A percentile compares a stretch with the other conserved stretches of the same genome.
These are phyloP conservation scores for Pinus tabuliformis DNA, from an alignment of 75 land plant species.

Conservation along the genomic window DNA sequence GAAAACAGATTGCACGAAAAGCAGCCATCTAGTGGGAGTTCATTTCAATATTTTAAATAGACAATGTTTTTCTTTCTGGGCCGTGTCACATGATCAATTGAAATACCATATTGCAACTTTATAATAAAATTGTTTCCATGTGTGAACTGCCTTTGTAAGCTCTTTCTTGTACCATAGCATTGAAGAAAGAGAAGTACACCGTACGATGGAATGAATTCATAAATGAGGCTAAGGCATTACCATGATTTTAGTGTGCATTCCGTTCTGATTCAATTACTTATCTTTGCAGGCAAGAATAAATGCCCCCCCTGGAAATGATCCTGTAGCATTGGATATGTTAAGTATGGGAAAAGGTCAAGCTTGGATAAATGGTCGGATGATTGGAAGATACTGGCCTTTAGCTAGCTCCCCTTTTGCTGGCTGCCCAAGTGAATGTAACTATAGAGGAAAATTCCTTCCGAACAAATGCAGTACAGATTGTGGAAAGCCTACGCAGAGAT, in stretches of 20 bases:
- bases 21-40: too few species aligned
- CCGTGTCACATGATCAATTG: not conserved
- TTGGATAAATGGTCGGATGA: constrained; percentile 87
- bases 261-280: not conserved
- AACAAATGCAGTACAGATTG: constrained; percentile 64
- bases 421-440: constrained; percentile 54
- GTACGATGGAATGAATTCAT: not conserved
- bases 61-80: not conserved
- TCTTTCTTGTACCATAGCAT: not conserved
- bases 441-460: constrained; percentile 58
- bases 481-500: constrained; percentile 89
- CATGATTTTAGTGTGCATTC: not conserved
- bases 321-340: constrained; percentile 77
- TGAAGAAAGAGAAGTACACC: not conserved
- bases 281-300: constrained; percentile 61
- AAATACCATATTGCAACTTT: not conserved
- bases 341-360: constrained; percentile 95
- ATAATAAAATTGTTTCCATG: not conserved
- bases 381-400: constrained; percentile 90
- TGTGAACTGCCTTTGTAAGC: not conserved
- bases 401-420: constrained; percentile 33
- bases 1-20: too few species aligned
- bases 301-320: constrained; percentile 67
- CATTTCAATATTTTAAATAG: not conserved
- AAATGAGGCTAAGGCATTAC: not conserved